phyloP scores from a whole-genome alignment of 2,329 filamentous ascomycete genomes.

The Colletotrichum sp. region DNA sequence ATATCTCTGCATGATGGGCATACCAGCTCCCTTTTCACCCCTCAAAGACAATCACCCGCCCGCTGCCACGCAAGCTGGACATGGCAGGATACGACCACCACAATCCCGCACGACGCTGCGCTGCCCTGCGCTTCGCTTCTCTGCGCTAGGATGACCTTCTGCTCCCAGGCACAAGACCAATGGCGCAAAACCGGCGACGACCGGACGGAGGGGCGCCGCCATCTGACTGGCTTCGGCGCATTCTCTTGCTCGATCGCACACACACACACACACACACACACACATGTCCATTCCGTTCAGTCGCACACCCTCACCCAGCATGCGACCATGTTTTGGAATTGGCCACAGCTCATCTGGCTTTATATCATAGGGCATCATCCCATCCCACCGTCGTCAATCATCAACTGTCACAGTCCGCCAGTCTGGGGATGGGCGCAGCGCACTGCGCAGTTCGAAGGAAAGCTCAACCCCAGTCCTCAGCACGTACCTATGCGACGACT shows the following conservation, averaged over 20 bases:
- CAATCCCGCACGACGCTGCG: constrained; percentile 21
- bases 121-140: not conserved
- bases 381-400: not conserved
- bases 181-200: not conserved
- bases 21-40: constrained; percentile 31
- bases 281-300: not conserved
- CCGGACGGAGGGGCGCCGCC: constrained; percentile 1
- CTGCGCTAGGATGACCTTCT: not conserved
- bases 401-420: not conserved
- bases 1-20: constrained; percentile 18
- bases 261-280: not conserved
- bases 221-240: constrained; percentile 16
- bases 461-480: not conserved
- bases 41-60: constrained; percentile 19
- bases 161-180: not conserved
- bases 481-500: constrained; percentile 8
- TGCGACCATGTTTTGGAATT: not conserved
- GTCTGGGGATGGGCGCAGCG: not conserved
- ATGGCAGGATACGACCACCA: not conserved
- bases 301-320: not conserved
- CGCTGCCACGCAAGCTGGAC: constrained; percentile 32
- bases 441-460: not conserved
- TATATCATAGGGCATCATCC: not conserved
- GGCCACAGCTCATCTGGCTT: not conserved
- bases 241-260: not conserved